Evolutionary conservation across 2,329 filamentous ascomycete species (phyloP), one percentile per base, ranked within the genome.

Genomic region (Esteya vermicola): DNA sequence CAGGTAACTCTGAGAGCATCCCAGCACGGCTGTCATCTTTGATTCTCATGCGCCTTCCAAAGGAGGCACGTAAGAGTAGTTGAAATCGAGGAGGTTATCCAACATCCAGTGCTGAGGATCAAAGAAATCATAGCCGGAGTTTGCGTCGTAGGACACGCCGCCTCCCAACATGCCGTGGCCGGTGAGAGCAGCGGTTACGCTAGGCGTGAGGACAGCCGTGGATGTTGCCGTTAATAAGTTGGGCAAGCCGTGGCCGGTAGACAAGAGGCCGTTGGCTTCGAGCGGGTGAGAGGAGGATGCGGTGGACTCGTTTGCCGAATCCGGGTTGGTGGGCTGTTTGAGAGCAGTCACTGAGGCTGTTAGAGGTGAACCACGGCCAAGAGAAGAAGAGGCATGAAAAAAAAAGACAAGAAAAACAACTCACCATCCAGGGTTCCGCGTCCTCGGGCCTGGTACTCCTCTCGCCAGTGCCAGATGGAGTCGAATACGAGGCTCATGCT

Each of bases 91-190:
- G 26, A 89, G 67, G 13, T 84, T 84, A 56, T 95, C 88, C 44
- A 95, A 65, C 67, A 93, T 85, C 88, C 88, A 95, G 57, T 89
- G 85, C 51, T 94, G 70, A 1, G 88, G 85, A 59, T 94, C 86
- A 53, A 93, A 94, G 45, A 93, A 85, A 56, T 93, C 84, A 57
- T 86, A 86, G 50, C 75, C 44, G 20, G 44, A 21, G 20, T 44
- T 72, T 41, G 82, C 72, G 48, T 72, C 69, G 46, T 83, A 80
- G 49, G 69, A 67, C 46, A 74, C 57, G 23, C 63, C 62, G 21
- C 58, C 58, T 38, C 73, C 61, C 53, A 73, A 63, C 39, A 46
- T 42, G 50, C 59, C 62, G 12, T 64, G 57, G 13, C 61, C 58
- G 22, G 58, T 62, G 21, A 72, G 51, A 25, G 57, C 56, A 33